These are phyloP conservation scores for Rutstroemia sydowiana DNA, from an alignment of 2,329 filamentous ascomycete genomes.

Conservation along the genomic window DNA sequence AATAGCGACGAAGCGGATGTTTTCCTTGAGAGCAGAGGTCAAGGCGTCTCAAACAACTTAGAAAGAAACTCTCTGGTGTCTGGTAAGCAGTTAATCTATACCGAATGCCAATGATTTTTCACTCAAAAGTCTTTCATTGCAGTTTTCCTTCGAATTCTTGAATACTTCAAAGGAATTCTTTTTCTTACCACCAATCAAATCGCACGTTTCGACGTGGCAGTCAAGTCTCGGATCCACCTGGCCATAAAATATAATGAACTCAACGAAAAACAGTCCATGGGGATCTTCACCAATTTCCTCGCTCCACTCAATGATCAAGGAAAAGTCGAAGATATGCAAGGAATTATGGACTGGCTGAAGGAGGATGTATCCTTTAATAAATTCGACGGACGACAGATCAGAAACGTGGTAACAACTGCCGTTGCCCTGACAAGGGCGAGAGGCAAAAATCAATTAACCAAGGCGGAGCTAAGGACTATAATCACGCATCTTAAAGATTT, in stretches of 20 bases:
- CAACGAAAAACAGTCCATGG: background rate
- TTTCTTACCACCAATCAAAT: background rate
- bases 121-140: too few species aligned
- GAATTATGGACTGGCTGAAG: background rate
- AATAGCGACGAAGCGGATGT: slow-evolving; percentile 1
- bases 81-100: too few species aligned
- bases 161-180: background rate
- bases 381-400: background rate
- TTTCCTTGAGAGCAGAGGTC: background rate
- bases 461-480: background rate
- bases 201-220: background rate
- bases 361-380: background rate
- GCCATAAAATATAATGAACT: background rate
- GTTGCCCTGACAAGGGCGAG: background rate
- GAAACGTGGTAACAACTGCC: background rate
- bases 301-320: background rate
- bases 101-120: too few species aligned
- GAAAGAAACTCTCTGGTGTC: background rate
- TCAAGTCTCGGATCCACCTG: background rate
- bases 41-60: background rate
- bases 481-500: background rate
- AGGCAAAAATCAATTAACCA: background rate
- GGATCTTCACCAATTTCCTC: background rate
- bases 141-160: background rate
- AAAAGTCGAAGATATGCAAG: background rate